Conservation (phyloP, 352 stramenopile genomes). For the Thraustotheca clavata region DNA sequence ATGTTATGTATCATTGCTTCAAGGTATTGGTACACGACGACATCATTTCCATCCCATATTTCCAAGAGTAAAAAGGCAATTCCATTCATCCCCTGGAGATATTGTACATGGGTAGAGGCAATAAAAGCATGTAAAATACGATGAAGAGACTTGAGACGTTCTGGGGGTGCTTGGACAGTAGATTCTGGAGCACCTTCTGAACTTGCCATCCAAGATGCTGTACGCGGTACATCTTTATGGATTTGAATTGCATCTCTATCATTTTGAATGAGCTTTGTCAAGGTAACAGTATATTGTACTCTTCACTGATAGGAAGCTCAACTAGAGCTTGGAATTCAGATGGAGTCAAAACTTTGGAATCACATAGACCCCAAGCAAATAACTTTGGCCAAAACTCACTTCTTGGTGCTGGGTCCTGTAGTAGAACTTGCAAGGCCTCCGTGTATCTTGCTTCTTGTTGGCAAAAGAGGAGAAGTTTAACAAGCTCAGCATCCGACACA, state of each 20-base stretch:
- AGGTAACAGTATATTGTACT: constrained; percentile 35
- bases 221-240: constrained; percentile 74
- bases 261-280: neutral
- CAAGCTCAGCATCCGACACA: constrained; percentile 1
- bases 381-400: constrained; percentile 53
- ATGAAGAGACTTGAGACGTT: constrained; percentile 34
- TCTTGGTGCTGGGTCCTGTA: constrained; percentile 38
- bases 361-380: constrained; percentile 48
- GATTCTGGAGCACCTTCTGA: constrained; percentile 47
- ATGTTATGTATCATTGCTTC: constrained; percentile 54
- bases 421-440: constrained; percentile 66
- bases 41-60: constrained; percentile 45
- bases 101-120: constrained; percentile 35
- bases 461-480: constrained; percentile 40
- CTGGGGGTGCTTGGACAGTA: constrained; percentile 24
- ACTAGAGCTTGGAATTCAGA: constrained; percentile 23
- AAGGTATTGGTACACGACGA: constrained; percentile 48
- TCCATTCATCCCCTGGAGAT: constrained; percentile 84
- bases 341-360: constrained; percentile 13
- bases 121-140: constrained; percentile 62
- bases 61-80: constrained; percentile 69
- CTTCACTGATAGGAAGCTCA: constrained; percentile 32
- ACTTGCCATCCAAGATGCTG: constrained; percentile 57
- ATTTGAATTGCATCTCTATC: constrained; percentile 57
- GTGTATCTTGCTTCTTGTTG: constrained; percentile 54